These are phyloP conservation scores for Tanozyma kutaoensis DNA, from an alignment of 805 yeast genomes.

Conservation along the genomic window DNA sequence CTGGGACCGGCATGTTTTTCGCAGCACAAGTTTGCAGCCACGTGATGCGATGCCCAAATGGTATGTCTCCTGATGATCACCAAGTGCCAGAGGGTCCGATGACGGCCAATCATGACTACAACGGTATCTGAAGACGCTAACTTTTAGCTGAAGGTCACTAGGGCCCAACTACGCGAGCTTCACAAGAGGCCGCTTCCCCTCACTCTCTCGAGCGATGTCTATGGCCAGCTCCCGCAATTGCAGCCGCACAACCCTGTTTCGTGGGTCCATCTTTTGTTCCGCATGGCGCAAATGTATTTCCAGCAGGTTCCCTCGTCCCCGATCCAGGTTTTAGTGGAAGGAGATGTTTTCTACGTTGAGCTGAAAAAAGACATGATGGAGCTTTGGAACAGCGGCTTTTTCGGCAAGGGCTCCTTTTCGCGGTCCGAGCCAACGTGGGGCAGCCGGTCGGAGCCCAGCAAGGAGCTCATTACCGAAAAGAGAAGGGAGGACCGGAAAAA, in stretches of 20 bases:
- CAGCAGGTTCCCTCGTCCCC: not conserved
- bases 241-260: slow-evolving; percentile 60
- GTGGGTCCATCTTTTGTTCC: slow-evolving; percentile 33
- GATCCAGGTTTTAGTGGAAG: slow-evolving; percentile 1
- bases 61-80: no score
- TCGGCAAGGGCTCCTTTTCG: slow-evolving; percentile 84
- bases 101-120: slow-evolving; percentile 80
- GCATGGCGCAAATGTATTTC: slow-evolving; percentile 11
- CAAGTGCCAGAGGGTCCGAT: no score
- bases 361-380: slow-evolving; percentile 32
- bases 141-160: slow-evolving; percentile 1
- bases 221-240: slow-evolving; percentile 36
- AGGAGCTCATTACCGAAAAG: not conserved
- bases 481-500: slow-evolving; percentile 60
- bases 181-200: slow-evolving; percentile 40
- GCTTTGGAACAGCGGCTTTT: slow-evolving; percentile 81
- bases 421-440: slow-evolving; percentile 91
- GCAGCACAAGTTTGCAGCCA: no score
- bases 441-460: slow-evolving; percentile 30
- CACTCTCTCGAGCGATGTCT: slow-evolving; percentile 18
- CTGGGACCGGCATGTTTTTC: slow-evolving; percentile 65
- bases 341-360: slow-evolving; percentile 25
- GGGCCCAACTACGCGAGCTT: not conserved
- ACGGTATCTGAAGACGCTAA: slow-evolving; percentile 72
- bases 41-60: no score